A percentile compares a stretch with the other conserved stretches of the same genome.
Evolutionary conservation across 139 green algal genomes (phyloP).

Genomic region (Pleodorina starrii): DNA sequence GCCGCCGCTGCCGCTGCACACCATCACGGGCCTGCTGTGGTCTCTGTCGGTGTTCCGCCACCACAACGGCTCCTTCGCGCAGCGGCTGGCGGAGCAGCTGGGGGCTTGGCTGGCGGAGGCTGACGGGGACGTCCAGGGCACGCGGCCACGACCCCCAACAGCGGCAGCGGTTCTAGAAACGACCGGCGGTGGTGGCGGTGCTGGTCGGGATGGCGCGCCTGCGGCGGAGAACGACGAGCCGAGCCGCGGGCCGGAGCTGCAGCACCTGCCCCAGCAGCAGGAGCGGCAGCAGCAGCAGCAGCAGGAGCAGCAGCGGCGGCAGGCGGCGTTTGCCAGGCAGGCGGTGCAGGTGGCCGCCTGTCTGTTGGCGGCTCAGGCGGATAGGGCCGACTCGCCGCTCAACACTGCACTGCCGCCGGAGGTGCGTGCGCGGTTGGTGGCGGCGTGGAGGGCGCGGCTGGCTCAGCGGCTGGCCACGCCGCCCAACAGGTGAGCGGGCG

Average conservation of each 20-base stretch:
- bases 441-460: slow-evolving; percentile 10
- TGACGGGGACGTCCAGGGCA: no score
- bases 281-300: background rate
- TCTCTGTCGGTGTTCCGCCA: slow-evolving; percentile 51
- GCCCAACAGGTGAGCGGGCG: background rate
- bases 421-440: background rate
- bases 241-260: background rate
- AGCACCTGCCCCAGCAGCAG: background rate
- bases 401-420: slow-evolving; percentile 8
- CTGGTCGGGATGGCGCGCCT: background rate
- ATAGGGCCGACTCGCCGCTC: slow-evolving; percentile 47
- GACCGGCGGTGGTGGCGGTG: background rate
- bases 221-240: no score
- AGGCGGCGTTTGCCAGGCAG: background rate
- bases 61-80: slow-evolving; percentile 48
- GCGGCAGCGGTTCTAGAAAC: background rate
- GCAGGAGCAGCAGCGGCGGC: background rate
- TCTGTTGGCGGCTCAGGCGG: slow-evolving; percentile 51
- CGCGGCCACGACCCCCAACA: background rate
- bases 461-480: background rate
- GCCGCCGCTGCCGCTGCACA: slow-evolving; percentile 13
- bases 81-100: slow-evolving; percentile 44
- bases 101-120: background rate
- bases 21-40: slow-evolving; percentile 48
- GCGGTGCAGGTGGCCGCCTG: slow-evolving; percentile 28